Conservation (phyloP, 257 asterid species). For the Ballota nigra region DNA sequence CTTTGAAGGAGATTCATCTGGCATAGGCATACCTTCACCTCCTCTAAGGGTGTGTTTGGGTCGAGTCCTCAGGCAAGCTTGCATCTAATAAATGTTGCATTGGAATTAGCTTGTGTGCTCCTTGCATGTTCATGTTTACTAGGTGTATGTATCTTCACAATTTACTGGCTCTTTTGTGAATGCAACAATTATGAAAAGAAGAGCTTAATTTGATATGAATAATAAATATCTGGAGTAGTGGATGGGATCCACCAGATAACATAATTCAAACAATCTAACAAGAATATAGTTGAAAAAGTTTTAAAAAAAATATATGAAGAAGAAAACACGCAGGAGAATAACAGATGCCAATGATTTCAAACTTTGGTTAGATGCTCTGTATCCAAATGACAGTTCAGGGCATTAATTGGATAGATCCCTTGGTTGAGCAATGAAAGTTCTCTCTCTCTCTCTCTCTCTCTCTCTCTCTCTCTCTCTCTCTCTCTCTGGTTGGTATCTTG, state of each 20-base stretch:
- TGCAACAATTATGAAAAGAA: neutral
- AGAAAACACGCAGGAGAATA: neutral
- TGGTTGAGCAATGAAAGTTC: slow-evolving; percentile 10
- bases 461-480: neutral
- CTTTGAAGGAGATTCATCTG: neutral
- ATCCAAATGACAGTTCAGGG: slow-evolving; percentile 13
- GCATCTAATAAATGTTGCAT: neutral
- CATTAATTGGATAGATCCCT: slow-evolving; percentile 8
- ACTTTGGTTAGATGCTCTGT: slow-evolving; percentile 21
- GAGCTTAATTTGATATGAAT: neutral
- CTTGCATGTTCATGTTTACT: neutral
- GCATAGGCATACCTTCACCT: neutral
- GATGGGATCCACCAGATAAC: neutral
- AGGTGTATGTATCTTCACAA: neutral
- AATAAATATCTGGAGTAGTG: neutral
- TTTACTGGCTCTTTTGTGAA: neutral
- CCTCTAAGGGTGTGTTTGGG: neutral
- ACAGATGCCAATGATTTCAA: slow-evolving; percentile 9
- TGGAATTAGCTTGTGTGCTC: neutral
- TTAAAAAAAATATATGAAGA: neutral
- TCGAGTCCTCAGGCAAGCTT: neutral
- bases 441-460: neutral
- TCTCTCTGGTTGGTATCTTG: neutral
- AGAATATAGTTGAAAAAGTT: neutral
- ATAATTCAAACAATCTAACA: neutral